Evolutionary conservation across 192 early-diverging fungal species (phyloP).

Genomic region (Pilaira anomala): DNA sequence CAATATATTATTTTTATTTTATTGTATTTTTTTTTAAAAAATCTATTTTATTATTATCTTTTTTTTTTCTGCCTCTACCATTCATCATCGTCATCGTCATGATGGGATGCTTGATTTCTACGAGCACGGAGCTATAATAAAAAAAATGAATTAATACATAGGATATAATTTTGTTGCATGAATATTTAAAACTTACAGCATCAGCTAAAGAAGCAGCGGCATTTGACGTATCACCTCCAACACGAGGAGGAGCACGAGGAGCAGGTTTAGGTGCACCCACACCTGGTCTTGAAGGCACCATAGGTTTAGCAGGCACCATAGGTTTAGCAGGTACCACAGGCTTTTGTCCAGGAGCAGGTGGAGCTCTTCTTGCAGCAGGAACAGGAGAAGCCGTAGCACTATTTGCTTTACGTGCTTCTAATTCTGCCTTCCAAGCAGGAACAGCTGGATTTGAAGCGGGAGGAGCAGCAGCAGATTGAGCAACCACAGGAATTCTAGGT

Average conservation of each 20-base stretch:
- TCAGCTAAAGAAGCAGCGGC: slow-evolving; percentile 39
- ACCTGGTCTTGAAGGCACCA: slow-evolving; percentile 37
- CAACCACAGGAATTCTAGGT: slow-evolving; percentile 6
- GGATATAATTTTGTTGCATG: neutral
- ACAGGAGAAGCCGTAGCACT: slow-evolving; percentile 19
- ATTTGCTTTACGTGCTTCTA: slow-evolving; percentile 54
- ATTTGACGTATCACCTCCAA: slow-evolving; percentile 8
- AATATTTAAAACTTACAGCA: slow-evolving; percentile 34
- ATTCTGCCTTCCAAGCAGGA: slow-evolving; percentile 49
- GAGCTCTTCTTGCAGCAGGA: slow-evolving; percentile 26
- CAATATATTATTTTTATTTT: too few relatives aligned
- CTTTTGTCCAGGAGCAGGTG: slow-evolving; percentile 32
- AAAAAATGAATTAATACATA: neutral
- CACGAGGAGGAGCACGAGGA: slow-evolving; percentile 36
- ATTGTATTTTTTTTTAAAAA: neutral
- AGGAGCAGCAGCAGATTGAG: neutral
- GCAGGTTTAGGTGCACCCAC: slow-evolving; percentile 6
- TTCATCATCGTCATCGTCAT: slow-evolving; percentile 31
- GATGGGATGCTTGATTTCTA: slow-evolving; percentile 12
- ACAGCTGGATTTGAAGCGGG: neutral
- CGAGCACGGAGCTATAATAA: slow-evolving; percentile 18
- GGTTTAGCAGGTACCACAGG: slow-evolving; percentile 40
- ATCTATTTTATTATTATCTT: neutral
- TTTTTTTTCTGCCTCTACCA: slow-evolving; percentile 18
- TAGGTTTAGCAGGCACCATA: slow-evolving; percentile 31